Evolutionary conservation across 2,329 filamentous ascomycete species (phyloP).

Genomic region (Colletotrichum chlorophyti): DNA sequence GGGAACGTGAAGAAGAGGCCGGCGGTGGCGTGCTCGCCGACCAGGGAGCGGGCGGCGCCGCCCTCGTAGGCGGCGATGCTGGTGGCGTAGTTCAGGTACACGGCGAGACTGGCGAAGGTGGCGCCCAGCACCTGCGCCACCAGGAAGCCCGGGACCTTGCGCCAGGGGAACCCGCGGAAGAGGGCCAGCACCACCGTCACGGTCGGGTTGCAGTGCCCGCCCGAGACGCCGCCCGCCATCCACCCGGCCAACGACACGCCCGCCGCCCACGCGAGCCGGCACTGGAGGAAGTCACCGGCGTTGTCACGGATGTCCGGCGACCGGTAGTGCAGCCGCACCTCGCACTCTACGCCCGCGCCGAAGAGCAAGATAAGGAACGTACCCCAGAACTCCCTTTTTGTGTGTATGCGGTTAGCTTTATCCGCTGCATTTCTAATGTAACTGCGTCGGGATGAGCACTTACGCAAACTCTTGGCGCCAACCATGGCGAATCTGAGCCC

Average conservation of each 20-base stretch:
- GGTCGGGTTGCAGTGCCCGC: conserved; percentile 42
- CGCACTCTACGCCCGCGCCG: conserved; percentile 25
- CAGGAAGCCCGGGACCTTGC: conserved; percentile 38
- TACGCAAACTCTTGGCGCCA: conserved; percentile 25
- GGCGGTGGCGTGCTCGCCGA: conserved; percentile 39
- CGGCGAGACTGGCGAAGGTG: conserved; percentile 35
- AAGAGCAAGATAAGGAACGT: conserved; percentile 26
- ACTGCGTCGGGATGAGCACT: neutral
- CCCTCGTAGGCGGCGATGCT: conserved; percentile 39
- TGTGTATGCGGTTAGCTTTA: neutral
- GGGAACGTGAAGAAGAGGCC: conserved; percentile 38
- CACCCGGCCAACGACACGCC: conserved; percentile 22
- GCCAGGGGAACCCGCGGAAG: conserved; percentile 45
- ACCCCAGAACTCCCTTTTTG: conserved; percentile 25
- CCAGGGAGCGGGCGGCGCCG: conserved; percentile 38
- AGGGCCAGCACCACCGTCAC: conserved; percentile 43
- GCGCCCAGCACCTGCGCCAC: conserved; percentile 35
- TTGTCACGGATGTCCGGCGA: conserved; percentile 17
- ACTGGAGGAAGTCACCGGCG: conserved; percentile 24
- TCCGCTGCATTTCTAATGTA: too few relatives aligned
- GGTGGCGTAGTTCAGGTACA: conserved; percentile 27
- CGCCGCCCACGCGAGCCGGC: conserved; percentile 23
- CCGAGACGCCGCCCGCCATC: conserved; percentile 35
- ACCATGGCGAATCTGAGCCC: conserved; percentile 16
- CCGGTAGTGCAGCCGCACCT: conserved; percentile 16